Evolutionary conservation across 768 basidiomycete genomes (phyloP).

Genomic region (Pulveroboletus sp.): DNA sequence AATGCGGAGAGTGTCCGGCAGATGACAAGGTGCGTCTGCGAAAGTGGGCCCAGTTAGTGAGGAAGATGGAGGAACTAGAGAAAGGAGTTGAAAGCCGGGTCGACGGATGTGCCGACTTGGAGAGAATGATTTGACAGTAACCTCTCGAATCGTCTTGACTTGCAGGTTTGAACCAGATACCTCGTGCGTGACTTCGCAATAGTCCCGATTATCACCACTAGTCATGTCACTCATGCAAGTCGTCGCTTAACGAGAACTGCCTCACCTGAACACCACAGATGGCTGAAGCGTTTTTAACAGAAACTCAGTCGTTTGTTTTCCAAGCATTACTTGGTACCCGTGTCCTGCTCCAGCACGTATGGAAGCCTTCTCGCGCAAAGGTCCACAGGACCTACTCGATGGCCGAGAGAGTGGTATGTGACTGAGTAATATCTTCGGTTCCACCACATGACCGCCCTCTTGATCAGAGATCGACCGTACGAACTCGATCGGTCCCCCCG

Average conservation of each 20-base stretch:
- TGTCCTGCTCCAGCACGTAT: conserved; percentile 74
- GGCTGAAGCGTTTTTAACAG: conserved; percentile 67
- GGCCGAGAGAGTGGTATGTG: conserved; percentile 84
- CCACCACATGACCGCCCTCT: conserved; percentile 14
- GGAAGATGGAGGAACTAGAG: conserved; percentile 43
- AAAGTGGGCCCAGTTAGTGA: conserved; percentile 39
- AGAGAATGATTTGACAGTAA: conserved; percentile 87
- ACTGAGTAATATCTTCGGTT: conserved; percentile 57
- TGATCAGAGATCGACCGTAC: conserved; percentile 42
- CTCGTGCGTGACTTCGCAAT: conserved; percentile 71
- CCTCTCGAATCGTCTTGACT: conserved; percentile 51
- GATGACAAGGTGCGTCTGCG: conserved; percentile 64
- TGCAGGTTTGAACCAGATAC: conserved; percentile 24
- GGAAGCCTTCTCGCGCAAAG: conserved; percentile 62
- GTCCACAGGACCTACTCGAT: conserved; percentile 72
- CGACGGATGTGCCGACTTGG: conserved; percentile 62
- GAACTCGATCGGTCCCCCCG: conserved; percentile 56
- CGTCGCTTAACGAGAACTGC: not conserved
- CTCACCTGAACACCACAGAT: conserved; percentile 64
- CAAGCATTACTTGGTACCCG: conserved; percentile 80
- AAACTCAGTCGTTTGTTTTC: conserved; percentile 73
- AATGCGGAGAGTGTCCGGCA: conserved; percentile 68
- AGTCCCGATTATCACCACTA: conserved; percentile 90
- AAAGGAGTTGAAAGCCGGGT: conserved; percentile 85
- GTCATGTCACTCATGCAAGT: not conserved